Evolutionary conservation across 345 rosid species (phyloP).

Genomic region (Citrus reticulata): DNA sequence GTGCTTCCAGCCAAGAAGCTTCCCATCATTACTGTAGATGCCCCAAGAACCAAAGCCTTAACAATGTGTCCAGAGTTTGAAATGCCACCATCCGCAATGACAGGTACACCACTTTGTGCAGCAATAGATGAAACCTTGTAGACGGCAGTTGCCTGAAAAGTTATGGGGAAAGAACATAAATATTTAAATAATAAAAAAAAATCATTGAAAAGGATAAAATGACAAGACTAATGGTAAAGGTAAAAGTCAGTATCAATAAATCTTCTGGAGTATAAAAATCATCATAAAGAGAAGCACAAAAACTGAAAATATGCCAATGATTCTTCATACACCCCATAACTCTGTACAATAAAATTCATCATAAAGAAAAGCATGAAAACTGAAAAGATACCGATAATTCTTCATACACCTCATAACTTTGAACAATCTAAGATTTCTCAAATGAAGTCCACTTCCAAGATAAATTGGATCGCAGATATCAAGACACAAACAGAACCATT

Average conservation of each 20-base stretch:
- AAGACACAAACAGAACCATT: background rate
- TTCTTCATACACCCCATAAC: background rate
- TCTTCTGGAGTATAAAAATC: background rate
- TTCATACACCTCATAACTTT: background rate
- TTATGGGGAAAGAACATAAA: background rate
- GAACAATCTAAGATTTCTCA: no score
- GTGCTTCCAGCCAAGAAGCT: slow-evolving; percentile 90
- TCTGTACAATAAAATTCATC: background rate
- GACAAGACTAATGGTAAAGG: background rate
- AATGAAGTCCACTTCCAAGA: background rate
- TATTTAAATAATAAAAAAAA: no score
- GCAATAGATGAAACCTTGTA: slow-evolving; percentile 86
- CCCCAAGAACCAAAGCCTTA: slow-evolving; percentile 82
- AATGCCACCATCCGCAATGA: slow-evolving; percentile 97
- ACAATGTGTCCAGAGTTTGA: slow-evolving; percentile 96
- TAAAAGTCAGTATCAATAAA: background rate
- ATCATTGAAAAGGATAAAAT: background rate
- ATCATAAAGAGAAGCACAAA: background rate
- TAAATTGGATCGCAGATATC: background rate
- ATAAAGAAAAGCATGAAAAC: background rate
- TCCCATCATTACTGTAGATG: slow-evolving; percentile 98
- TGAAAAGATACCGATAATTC: no score
- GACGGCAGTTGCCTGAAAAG: slow-evolving; percentile 84
- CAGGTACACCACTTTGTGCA: slow-evolving; percentile 68
- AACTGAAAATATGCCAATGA: no score